Conservation (phyloP, 2,329 filamentous ascomycete species). For the Chrysoporthe deuterocubensis region DNA sequence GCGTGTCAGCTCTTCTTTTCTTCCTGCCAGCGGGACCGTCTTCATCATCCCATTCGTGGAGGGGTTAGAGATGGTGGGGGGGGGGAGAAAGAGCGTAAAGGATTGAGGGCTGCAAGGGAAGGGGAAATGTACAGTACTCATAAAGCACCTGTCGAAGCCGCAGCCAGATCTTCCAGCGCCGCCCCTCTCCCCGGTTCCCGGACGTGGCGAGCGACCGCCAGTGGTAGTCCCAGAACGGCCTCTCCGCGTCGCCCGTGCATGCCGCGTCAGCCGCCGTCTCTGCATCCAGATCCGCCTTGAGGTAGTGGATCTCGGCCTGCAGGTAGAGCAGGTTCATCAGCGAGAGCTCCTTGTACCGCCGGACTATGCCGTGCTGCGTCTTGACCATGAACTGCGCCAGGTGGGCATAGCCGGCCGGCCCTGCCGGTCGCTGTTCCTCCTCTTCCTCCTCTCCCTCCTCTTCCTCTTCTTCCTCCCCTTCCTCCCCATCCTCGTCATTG, state of each 20-base stretch:
- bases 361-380: slow-evolving; percentile 22
- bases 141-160: slow-evolving; percentile 10
- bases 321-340: slow-evolving; percentile 25
- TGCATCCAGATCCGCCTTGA: slow-evolving; percentile 15
- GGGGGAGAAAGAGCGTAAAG: neutral
- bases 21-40: neutral
- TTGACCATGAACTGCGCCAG: slow-evolving; percentile 25
- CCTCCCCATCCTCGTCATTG: neutral
- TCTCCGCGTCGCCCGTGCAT: neutral
- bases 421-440: neutral
- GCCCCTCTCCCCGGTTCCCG: slow-evolving; percentile 1
- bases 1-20: neutral
- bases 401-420: slow-evolving; percentile 20
- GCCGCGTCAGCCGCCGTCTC: slow-evolving; percentile 8
- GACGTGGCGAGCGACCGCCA: slow-evolving; percentile 20
- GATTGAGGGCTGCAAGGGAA: too few relatives aligned
- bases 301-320: slow-evolving; percentile 21
- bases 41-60: too few relatives aligned
- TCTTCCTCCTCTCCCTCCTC: neutral
- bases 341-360: slow-evolving; percentile 22
- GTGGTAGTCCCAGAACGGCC: slow-evolving; percentile 23
- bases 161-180: slow-evolving; percentile 22
- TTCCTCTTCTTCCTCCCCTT: neutral
- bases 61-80: neutral
- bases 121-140: slow-evolving; percentile 17